These are phyloP conservation scores for Penicillium daleae DNA, from an alignment of 495 filamentous ascomycete genomes.

Conservation along the genomic window DNA sequence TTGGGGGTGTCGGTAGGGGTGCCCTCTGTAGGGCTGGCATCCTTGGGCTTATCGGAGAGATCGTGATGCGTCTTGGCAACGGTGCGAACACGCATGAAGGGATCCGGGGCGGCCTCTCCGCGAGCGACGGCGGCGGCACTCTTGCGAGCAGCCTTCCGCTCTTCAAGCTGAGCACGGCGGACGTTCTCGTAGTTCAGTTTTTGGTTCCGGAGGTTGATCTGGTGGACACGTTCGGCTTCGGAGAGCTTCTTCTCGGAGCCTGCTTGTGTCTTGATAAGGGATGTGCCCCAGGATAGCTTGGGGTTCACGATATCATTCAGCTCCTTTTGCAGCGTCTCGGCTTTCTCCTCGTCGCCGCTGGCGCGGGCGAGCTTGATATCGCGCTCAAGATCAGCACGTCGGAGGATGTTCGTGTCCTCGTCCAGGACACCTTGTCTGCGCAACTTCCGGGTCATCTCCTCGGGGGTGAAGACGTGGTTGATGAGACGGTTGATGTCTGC, in stretches of 20 bases:
- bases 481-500: conserved; percentile 79
- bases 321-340: conserved; percentile 64
- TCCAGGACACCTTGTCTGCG: conserved; percentile 65
- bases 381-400: conserved; percentile 63
- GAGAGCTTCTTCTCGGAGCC: conserved; percentile 44
- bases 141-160: conserved; percentile 67
- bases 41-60: conserved; percentile 39
- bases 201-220: conserved; percentile 78
- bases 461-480: conserved; percentile 76
- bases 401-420: conserved; percentile 61
- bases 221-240: conserved; percentile 75
- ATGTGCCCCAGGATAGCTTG: conserved; percentile 70
- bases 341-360: conserved; percentile 62
- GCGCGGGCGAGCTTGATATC: conserved; percentile 66
- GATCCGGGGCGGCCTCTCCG: conserved; percentile 55
- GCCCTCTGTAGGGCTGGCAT: conserved; percentile 36
- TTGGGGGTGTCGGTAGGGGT: conserved; percentile 52
- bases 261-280: conserved; percentile 44
- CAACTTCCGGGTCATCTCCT: conserved; percentile 78
- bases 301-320: conserved; percentile 69
- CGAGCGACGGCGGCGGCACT: conserved; percentile 59
- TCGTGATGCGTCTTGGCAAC: conserved; percentile 65
- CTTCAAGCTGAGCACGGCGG: conserved; percentile 80
- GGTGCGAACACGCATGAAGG: conserved; percentile 65
- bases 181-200: conserved; percentile 78